Evolutionary conservation across 2,329 filamentous ascomycete genomes (phyloP), one percentile per base, ranked within the genome.

Genomic region (Microdochium bolleyi): DNA sequence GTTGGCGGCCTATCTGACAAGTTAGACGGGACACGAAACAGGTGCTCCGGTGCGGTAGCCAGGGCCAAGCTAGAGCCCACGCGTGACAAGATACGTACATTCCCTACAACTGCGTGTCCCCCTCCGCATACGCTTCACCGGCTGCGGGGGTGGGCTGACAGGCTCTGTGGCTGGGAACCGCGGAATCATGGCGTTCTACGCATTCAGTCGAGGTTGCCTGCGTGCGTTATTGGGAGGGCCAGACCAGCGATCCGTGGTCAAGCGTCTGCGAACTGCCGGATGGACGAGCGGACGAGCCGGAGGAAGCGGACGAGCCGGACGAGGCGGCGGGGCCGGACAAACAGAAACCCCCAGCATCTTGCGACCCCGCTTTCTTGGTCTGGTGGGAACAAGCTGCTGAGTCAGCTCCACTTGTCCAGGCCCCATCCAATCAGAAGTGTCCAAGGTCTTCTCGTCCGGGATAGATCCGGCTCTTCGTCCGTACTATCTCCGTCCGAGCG

Each of bases 1-100:
- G 69, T 16, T 73, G 68, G 49, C 73, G 70, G 53, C 73, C 73
- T 76, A 24, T n/a, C n/a, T 22, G 2, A 3, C 32, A 16, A 34
- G 24, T n/a, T 21, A 27, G 24, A 49, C 27, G 9, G 13, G 25
- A 22, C 16, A n/a, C 8, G 16, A 8, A n/a, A 7, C 21, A 10
- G n/a, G 49, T 11, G n/a, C 25, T 10, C 21, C 24, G 24, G 24
- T 49, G 22, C 14, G 48, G 16, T 8, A 19, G 24, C 24, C 21
- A 16, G 8, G 48, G 11, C 10, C 13, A 24, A 30, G 5, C 24
- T 27, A 34, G 30, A 34, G 30, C 30, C 8, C 30, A 34, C 8
- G 30, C 30, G 30, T 34, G 30, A 34, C 30, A 14, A n/a, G n/a
- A n/a, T n/a, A 56, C 57, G 53, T 51, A 58, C 62, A 64, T 54